Conservation (phyloP, 768 basidiomycete genomes). For the Lyophyllum atratum region DNA sequence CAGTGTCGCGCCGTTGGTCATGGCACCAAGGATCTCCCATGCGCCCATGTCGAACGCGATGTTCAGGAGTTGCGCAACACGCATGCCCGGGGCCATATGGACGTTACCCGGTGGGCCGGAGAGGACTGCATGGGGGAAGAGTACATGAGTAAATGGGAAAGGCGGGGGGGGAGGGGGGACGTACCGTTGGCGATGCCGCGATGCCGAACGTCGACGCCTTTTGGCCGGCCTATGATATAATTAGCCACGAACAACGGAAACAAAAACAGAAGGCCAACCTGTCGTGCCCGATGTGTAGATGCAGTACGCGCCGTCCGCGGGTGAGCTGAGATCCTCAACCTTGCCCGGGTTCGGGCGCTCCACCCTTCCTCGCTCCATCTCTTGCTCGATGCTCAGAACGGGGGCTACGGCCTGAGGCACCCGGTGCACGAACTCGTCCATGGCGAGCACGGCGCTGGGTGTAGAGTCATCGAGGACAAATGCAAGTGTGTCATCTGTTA, state of each 20-base stretch:
- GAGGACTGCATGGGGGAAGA: conserved; percentile 27
- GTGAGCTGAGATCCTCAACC: conserved; percentile 36
- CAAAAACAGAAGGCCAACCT: conserved; percentile 5
- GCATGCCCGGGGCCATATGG: conserved; percentile 54
- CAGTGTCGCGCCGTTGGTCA: conserved; percentile 54
- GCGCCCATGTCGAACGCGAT: conserved; percentile 70
- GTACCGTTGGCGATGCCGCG: conserved; percentile 58
- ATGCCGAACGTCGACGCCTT: conserved; percentile 63
- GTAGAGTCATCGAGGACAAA: conserved; percentile 52
- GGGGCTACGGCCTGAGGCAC: conserved; percentile 25
- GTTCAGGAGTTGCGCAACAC: conserved; percentile 62
- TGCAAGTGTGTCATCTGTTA: conserved; percentile 53
- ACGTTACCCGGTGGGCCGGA: conserved; percentile 54
- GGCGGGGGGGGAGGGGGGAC: not conserved
- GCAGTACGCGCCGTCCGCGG: conserved; percentile 52
- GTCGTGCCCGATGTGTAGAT: conserved; percentile 62
- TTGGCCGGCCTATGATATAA: conserved; percentile 52
- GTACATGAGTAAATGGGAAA: not conserved
- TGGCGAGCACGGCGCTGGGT: conserved; percentile 41
- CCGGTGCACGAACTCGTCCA: conserved; percentile 42
- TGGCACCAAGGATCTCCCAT: conserved; percentile 58
- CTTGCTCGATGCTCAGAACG: conserved; percentile 33
- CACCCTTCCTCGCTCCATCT: conserved; percentile 29
- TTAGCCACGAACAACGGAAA: conserved; percentile 27
- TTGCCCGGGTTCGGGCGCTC: conserved; percentile 30